Conservation (phyloP, 2,329 filamentous ascomycete species). For the Hypoxylon sp. region DNA sequence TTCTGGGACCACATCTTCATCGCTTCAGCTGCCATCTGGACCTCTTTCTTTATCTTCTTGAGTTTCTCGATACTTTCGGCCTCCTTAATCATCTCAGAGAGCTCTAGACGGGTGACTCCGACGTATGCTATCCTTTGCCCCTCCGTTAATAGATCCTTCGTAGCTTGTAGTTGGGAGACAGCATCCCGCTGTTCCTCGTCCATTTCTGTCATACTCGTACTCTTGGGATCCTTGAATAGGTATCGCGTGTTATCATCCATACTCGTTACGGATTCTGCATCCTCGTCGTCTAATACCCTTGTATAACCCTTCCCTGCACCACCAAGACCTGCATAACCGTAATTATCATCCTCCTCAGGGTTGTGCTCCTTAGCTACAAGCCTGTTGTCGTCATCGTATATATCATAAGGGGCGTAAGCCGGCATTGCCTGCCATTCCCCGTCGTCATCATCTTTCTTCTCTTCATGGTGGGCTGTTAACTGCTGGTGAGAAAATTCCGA, state of each 20-base stretch:
- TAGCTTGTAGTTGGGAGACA: constrained; percentile 91
- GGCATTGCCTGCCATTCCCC: constrained; percentile 94
- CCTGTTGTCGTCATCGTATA: constrained; percentile 94
- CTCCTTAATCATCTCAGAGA: constrained; percentile 82
- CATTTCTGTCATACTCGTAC: constrained; percentile 72
- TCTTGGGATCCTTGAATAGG: constrained; percentile 83
- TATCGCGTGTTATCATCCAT: constrained; percentile 98
- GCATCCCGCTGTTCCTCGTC: constrained; percentile 90
- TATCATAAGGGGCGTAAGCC: constrained; percentile 90
- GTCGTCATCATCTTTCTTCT: constrained; percentile 72
- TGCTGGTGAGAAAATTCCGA: constrained; percentile 96
- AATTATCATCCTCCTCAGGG: constrained; percentile 75
- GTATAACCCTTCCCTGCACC: constrained; percentile 97
- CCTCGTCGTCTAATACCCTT: constrained; percentile 93
- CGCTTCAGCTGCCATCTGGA: constrained; percentile 79
- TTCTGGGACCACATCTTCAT: constrained; percentile 98
- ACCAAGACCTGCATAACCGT: constrained; percentile 82
- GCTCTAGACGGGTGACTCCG: constrained; percentile 85
- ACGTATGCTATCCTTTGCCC: constrained; percentile 97
- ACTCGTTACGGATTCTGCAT: constrained; percentile 92
- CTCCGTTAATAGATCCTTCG: constrained; percentile 94
- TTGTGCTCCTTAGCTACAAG: constrained; percentile 86
- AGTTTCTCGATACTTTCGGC: constrained; percentile 72
- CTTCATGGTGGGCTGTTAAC: constrained; percentile 71
- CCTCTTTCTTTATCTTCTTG: constrained; percentile 79